These are phyloP conservation scores for Candida coquimbonensis DNA, from an alignment of 805 yeast species.

Conservation along the genomic window DNA sequence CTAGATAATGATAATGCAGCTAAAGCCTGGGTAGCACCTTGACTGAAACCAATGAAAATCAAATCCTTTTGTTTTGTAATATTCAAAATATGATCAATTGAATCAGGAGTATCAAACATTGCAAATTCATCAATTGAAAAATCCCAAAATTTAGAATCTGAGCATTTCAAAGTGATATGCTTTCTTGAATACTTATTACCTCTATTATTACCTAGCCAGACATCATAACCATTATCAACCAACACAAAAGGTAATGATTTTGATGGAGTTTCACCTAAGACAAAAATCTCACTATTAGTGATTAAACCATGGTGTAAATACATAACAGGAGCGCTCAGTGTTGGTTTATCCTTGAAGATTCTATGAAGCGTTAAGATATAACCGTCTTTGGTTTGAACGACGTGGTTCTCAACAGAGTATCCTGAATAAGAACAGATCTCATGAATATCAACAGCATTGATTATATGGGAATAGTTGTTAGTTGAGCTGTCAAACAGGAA, in stretches of 20 bases:
- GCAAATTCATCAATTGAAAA: conserved; percentile 92
- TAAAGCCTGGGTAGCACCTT: conserved; percentile 91
- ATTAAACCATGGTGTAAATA: conserved; percentile 89
- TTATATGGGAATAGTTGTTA: not conserved
- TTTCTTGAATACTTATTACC: conserved; percentile 91
- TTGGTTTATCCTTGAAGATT: conserved; percentile 26
- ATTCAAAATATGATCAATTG: conserved; percentile 63
- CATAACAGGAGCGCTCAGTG: conserved; percentile 45
- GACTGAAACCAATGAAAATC: conserved; percentile 83
- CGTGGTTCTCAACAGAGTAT: conserved; percentile 64
- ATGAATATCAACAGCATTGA: conserved; percentile 3
- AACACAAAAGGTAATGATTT: conserved; percentile 64
- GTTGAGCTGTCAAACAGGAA: not conserved
- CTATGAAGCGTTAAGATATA: conserved; percentile 74
- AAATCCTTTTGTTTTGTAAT: conserved; percentile 48
- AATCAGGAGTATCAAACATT: conserved; percentile 80
- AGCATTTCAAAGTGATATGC: conserved; percentile 44
- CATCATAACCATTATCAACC: conserved; percentile 82
- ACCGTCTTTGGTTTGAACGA: conserved; percentile 71
- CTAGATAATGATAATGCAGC: conserved; percentile 74
- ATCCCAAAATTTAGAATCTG: conserved; percentile 63
- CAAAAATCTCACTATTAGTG: conserved; percentile 51
- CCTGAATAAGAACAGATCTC: conserved; percentile 34
- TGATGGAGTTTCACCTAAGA: conserved; percentile 54
- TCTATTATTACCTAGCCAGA: conserved; percentile 89